Base-by-base conservation (phyloP, 2,329 filamentous ascomycete species). In the Aspergillus calidoustus region DNA sequence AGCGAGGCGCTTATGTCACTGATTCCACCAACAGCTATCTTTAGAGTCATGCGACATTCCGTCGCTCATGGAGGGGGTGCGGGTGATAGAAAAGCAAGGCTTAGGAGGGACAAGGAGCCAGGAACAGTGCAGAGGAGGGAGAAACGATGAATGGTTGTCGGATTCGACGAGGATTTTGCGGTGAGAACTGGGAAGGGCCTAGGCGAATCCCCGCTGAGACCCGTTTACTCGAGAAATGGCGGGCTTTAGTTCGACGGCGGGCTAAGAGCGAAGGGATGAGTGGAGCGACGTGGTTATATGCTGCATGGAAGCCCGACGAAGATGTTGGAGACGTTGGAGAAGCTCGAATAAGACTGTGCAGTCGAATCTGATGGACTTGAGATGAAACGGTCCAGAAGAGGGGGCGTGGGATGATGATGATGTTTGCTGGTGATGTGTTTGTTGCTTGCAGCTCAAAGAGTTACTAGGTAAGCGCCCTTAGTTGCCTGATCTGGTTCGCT, bases 241-340 rank as follows among this genome's bases (percentile, higher is more conserved):
- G 54, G 54, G 25, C 22, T 50, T 53, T 50, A 60, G 28, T 61
- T 55, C 55, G 59, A 31, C 25, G 34, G 22, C 43, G 58, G 51
- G 53, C 28, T 43, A 59, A 61, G 67, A 63, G 59, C 66, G 66
- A 64, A 64, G 64, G 65, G 62, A 53, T 44, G 56, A 62, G 51
- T 54, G 59, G 57, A 65, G 62, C 70, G 66, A 69, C 63, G 68
- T 71, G 70, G 65, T 65, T 34, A 30, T 46, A 38, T 57, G 58
- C 68, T 73, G 71, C 71, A 70, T 72, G 68, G 69, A 71, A 71
- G 67, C 71, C 71, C 63, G 60, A 61, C 31, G 43, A 52, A 61
- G 54, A 43, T 11, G 34, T 43, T 55, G 47, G 53, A 50, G 46
- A 44, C 44, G 43, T 38, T 41, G 13, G 34, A 17, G 34, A 17